Percentiles rank a stretch among this genome's conserved stretches.
These are phyloP conservation scores for Gyromitra esculenta DNA, from an alignment of 2,329 filamentous ascomycete species.

Conservation along the genomic window DNA sequence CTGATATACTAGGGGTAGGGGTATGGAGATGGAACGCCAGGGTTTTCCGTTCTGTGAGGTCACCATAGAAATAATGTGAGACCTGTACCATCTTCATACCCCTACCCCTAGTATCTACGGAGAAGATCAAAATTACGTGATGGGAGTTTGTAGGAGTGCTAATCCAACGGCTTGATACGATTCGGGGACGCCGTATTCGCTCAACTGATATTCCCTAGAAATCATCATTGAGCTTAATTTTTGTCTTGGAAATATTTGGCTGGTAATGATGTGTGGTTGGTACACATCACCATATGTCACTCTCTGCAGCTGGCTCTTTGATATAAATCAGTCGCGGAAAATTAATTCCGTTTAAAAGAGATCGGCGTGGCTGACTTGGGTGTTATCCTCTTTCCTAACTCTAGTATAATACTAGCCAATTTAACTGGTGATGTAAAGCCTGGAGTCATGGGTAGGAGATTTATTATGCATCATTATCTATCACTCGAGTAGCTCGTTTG, in stretches of 20 bases:
- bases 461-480: neutral
- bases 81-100: too few species aligned
- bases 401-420: neutral
- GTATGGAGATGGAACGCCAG: too few species aligned
- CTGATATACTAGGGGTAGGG: too few species aligned
- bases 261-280: conserved; percentile 1
- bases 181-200: neutral
- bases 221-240: neutral
- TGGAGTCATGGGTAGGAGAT: neutral
- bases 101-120: too few species aligned
- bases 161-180: neutral
- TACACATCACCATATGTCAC: conserved; percentile 26
- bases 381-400: neutral
- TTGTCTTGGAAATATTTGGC: neutral
- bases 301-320: conserved; percentile 6
- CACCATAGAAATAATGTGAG: too few species aligned
- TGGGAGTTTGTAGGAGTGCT: neutral
- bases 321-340: neutral
- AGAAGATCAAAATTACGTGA: neutral
- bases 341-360: neutral
- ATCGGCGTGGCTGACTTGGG: neutral
- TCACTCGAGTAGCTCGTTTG: neutral
- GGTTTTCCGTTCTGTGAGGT: too few species aligned
- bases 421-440: neutral
- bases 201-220: neutral